phyloP scores from a whole-genome alignment of 2,329 filamentous ascomycete species.

The Colletotrichum sp. region DNA sequence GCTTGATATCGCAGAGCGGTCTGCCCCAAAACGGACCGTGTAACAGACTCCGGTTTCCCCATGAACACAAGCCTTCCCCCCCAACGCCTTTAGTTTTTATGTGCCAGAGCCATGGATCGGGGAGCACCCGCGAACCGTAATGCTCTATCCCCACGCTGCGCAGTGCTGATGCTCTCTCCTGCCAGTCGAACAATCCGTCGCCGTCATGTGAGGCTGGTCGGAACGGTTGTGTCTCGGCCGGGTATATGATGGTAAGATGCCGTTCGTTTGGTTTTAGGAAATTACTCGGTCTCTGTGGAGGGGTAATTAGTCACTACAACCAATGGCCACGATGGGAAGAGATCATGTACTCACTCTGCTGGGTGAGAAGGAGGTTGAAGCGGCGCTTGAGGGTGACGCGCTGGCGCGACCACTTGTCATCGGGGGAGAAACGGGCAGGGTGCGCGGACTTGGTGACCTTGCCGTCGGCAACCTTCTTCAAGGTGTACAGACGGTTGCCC shows the following conservation, averaged over 20 bases:
- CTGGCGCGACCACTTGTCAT: slow-evolving; percentile 98
- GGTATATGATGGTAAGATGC: background rate
- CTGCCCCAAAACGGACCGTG: slow-evolving; percentile 6
- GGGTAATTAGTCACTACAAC: background rate
- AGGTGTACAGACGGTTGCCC: slow-evolving; percentile 92
- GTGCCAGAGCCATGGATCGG: background rate
- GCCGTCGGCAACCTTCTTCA: slow-evolving; percentile 88
- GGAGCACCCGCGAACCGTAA: background rate
- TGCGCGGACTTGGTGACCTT: slow-evolving; percentile 96
- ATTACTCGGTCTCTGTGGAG: background rate
- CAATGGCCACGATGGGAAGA: background rate
- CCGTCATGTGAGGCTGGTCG: background rate
- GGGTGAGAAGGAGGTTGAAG: slow-evolving; percentile 86
- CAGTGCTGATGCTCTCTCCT: background rate
- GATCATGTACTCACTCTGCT: slow-evolving; percentile 61
- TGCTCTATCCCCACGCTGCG: background rate
- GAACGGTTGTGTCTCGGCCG: background rate
- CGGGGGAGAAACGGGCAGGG: slow-evolving; percentile 94
- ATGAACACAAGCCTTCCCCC: slow-evolving; percentile 15
- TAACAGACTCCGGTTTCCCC: slow-evolving; percentile 9
- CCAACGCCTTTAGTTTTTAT: slow-evolving; percentile 16
- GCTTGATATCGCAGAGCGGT: background rate
- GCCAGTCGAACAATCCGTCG: background rate
- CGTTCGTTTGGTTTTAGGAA: background rate
- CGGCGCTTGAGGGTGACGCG: slow-evolving; percentile 94